Evolutionary conservation across 192 early-diverging fungal species (phyloP).

Genomic region (Backusella psychrophila): DNA sequence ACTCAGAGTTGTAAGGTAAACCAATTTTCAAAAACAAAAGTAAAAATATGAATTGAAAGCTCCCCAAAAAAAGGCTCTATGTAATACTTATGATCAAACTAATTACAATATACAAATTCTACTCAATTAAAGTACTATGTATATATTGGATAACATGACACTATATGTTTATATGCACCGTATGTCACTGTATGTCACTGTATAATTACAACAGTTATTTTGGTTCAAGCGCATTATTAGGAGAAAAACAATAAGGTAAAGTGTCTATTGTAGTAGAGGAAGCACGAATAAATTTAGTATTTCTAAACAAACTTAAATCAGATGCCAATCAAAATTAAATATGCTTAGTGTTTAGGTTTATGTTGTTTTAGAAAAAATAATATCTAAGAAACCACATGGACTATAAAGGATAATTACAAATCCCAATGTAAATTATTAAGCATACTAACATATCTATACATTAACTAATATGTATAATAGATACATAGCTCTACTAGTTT

Average conservation of each 20-base stretch:
- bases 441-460: not conserved
- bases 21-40: not conserved
- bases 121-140: not conserved
- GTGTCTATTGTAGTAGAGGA: not conserved
- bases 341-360: too few relatives aligned
- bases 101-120: too few relatives aligned
- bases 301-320: too few relatives aligned
- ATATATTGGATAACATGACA: not conserved
- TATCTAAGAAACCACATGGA: not conserved
- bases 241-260: not conserved
- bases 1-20: not conserved
- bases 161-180: not conserved
- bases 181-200: not conserved
- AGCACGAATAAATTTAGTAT: not conserved
- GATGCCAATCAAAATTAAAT: too few relatives aligned
- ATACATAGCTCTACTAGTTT: not conserved
- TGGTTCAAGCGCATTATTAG: not conserved
- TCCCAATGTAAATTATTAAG: not conserved
- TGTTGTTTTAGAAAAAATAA: not conserved
- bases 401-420: not conserved
- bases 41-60: not conserved
- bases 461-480: not conserved
- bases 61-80: not conserved
- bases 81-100: too few relatives aligned
- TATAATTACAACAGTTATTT: not conserved